phyloP scores from a whole-genome alignment of 768 basidiomycete genomes.

The Phaeotremella skinneri region DNA sequence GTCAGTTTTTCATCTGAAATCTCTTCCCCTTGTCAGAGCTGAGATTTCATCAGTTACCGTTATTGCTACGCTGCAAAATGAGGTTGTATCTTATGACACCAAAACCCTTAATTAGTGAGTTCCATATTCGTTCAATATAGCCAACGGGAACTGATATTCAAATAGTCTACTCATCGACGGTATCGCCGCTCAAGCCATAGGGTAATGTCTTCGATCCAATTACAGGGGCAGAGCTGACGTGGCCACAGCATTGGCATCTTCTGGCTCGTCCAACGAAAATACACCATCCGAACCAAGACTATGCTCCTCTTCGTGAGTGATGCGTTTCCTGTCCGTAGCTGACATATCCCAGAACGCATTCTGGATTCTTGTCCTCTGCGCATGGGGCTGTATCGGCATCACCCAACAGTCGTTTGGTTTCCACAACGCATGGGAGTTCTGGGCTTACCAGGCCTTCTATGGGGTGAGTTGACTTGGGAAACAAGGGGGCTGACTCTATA shows the following conservation, averaged over 20 bases:
- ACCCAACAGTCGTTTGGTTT: slow-evolving; percentile 72
- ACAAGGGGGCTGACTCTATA: background rate
- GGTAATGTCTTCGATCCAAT: slow-evolving; percentile 11
- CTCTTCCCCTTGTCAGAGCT: slow-evolving; percentile 22
- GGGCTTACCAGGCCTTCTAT: slow-evolving; percentile 53
- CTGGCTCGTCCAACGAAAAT: slow-evolving; percentile 42
- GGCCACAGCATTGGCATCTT: slow-evolving; percentile 39
- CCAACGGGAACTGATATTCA: slow-evolving; percentile 3
- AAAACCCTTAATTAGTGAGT: slow-evolving; percentile 44
- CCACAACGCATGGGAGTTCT: slow-evolving; percentile 85
- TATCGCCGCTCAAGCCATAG: slow-evolving; percentile 42
- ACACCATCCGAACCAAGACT: slow-evolving; percentile 38
- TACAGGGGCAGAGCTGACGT: background rate
- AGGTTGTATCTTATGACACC: slow-evolving; percentile 44
- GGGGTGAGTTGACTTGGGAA: slow-evolving; percentile 7
- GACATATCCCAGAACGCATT: slow-evolving; percentile 49
- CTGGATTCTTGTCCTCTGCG: slow-evolving; percentile 43
- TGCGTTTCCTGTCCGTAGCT: background rate
- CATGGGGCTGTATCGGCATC: slow-evolving; percentile 74
- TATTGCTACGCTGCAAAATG: slow-evolving; percentile 45
- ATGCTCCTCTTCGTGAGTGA: slow-evolving; percentile 41
- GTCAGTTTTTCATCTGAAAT: slow-evolving; percentile 15
- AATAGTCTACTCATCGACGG: slow-evolving; percentile 44
- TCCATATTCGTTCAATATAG: background rate
- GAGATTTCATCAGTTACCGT: slow-evolving; percentile 20